Evolutionary conservation across 1,284 basidiomycete species (phyloP).

Genomic region (Mycena citricolor): DNA sequence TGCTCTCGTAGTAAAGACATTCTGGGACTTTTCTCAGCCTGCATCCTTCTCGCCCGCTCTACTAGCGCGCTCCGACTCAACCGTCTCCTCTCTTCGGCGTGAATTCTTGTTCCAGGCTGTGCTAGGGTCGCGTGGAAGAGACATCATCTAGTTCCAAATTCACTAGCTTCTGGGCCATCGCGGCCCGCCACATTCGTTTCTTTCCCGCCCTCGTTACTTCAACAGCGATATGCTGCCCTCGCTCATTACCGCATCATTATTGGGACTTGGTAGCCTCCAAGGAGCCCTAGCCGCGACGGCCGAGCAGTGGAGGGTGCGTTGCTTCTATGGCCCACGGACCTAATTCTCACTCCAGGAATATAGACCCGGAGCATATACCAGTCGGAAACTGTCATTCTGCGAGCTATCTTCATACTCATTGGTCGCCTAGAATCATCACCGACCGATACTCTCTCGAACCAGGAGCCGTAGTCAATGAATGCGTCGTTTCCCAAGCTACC

Average conservation of each 20-base stretch:
- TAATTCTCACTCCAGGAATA: not conserved
- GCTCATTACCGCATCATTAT: constrained; percentile 10
- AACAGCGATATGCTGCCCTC: constrained; percentile 10
- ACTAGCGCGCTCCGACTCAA: too few species aligned
- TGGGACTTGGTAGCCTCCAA: constrained; percentile 1
- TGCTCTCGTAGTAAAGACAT: too few species aligned
- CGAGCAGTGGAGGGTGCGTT: constrained; percentile 22
- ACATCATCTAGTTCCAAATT: too few species aligned
- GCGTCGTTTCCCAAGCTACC: constrained; percentile 52
- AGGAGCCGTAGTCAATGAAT: constrained; percentile 53
- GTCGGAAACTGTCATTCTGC: constrained; percentile 5
- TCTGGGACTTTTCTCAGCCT: too few species aligned
- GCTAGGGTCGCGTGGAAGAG: too few species aligned
- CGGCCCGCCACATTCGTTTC: constrained; percentile 31
- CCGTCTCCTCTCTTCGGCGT: too few species aligned
- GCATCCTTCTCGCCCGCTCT: too few species aligned
- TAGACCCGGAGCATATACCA: constrained; percentile 26
- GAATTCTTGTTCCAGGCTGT: too few species aligned
- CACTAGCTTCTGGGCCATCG: constrained; percentile 23
- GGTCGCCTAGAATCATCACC: constrained; percentile 56
- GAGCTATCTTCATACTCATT: not conserved
- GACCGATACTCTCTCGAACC: constrained; percentile 72
- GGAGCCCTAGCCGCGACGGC: constrained; percentile 19
- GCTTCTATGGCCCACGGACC: not conserved
- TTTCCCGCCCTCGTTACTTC: constrained; percentile 17